Evolutionary conservation across 1,284 basidiomycete genomes (phyloP), one percentile per base, ranked within the genome.

Genomic region (Cerrena zonata): DNA sequence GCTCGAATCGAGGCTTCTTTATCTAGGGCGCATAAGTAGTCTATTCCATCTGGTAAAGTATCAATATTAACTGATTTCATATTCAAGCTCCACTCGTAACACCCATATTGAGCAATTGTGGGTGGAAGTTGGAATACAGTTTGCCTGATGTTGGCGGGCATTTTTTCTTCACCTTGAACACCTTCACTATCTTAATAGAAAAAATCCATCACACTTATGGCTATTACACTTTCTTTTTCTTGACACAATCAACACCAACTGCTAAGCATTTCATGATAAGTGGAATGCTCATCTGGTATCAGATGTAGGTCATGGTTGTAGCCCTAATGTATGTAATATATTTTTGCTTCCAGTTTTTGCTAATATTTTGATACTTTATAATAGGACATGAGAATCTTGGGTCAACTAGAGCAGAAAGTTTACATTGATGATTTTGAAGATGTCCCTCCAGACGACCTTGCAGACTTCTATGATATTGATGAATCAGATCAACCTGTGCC

Each of bases 151-250:
- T 4, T 76, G 73, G 74, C 39, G 64, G 5, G 72, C 66, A 2
- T 75, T 75, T 50, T 75, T 76, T 48, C 51, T 42, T 0, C 59
- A 63, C 0, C 63, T 77, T 0, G 72, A 72, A 48, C 27, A 56
- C 0, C 48, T 63, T 1, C 73, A 76, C 55, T 24, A 47, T 0
- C 64, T 78, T 0, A 56, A 73, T 25, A 39, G 55, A 0, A 26
- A 49, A 0, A 61, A 72, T 25, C 51, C 63, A 0, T 2, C 50
- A 1, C 73, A 78, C 53, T 48, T 74, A 0, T 77, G 76, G 76
- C 65, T 76, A 0, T 55, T 77, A 0, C 73, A 77, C 44, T 34
- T 45, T 10, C 58, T 77, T 0, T 78, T 76, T 51, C 61, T 76
- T 1, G 52, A 60, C 3, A 27, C 45, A 0, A 69, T 78, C 22